Evolutionary conservation across 2,329 filamentous ascomycete genomes (phyloP).

Genomic region (Purpureocillium takamizusanense): DNA sequence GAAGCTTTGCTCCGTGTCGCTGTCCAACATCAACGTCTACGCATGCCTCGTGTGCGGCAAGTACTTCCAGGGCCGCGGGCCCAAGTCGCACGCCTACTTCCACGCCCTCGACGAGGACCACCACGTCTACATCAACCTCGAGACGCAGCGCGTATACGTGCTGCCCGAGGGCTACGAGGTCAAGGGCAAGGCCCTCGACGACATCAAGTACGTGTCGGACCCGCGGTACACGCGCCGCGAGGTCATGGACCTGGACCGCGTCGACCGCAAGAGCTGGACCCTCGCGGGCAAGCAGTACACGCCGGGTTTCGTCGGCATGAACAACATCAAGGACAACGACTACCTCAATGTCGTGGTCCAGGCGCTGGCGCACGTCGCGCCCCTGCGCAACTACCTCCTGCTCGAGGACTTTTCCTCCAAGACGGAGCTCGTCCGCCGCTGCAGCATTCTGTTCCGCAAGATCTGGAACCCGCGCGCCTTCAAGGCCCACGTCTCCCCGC

Average conservation of each 20-base stretch:
- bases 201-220: constrained; percentile 97
- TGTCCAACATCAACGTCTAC: constrained; percentile 98
- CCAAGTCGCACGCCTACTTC: constrained; percentile 94
- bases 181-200: constrained; percentile 84
- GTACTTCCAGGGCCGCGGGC: constrained; percentile 90
- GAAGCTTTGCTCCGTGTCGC: constrained; percentile 90
- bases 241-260: constrained; percentile 69
- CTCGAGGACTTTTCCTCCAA: constrained; percentile 68
- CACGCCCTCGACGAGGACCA: constrained; percentile 92
- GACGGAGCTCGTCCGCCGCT: constrained; percentile 76
- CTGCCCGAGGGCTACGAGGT: constrained; percentile 97
- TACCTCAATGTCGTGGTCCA: constrained; percentile 96
- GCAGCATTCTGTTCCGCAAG: constrained; percentile 85
- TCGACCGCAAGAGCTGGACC: constrained; percentile 57
- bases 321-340: constrained; percentile 99
- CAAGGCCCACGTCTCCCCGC: constrained; percentile 91
- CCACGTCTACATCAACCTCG: constrained; percentile 98
- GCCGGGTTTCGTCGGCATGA: constrained; percentile 95
- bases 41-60: constrained; percentile 96
- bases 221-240: constrained; percentile 75
- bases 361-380: constrained; percentile 79
- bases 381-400: constrained; percentile 85
- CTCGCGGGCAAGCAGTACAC: constrained; percentile 77
- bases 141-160: constrained; percentile 82
- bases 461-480: constrained; percentile 97